Conservation (phyloP, 768 basidiomycete genomes). For the Mycena albidolilacea region DNA sequence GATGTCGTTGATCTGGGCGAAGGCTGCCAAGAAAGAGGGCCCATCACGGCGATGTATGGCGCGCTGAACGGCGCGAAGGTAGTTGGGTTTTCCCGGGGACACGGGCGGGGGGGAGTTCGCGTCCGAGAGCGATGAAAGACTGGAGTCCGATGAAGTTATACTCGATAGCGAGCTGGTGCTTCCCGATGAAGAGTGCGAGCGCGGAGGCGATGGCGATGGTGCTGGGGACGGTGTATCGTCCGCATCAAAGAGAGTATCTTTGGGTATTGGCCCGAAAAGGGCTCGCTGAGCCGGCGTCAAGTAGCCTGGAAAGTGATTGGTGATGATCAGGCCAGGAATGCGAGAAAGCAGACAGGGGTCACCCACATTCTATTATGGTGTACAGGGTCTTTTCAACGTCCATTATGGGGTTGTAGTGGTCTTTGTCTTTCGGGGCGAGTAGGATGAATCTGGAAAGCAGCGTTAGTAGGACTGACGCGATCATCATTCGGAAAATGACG, state of each 20-base stretch:
- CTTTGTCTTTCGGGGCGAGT: conserved; percentile 85
- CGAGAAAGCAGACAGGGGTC: conserved; percentile 1
- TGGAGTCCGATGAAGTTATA: conserved; percentile 45
- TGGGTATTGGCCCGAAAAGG: conserved; percentile 78
- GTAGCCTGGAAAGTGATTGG: conserved; percentile 63
- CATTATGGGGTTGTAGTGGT: conserved; percentile 90
- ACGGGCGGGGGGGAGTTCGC: conserved; percentile 44
- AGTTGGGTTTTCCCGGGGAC: conserved; percentile 50
- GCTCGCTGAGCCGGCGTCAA: conserved; percentile 75
- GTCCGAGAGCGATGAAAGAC: conserved; percentile 51
- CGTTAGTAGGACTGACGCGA: conserved; percentile 7
- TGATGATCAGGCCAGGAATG: conserved; percentile 27
- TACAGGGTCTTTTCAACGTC: conserved; percentile 81
- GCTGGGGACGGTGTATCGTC: conserved; percentile 52
- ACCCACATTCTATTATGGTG: conserved; percentile 80
- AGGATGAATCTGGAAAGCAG: conserved; percentile 73
- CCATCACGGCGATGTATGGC: conserved; percentile 81
- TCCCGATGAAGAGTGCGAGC: conserved; percentile 49
- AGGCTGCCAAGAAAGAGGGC: conserved; percentile 75
- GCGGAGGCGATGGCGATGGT: conserved; percentile 57
- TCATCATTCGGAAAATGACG: conserved; percentile 40
- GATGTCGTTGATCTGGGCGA: conserved; percentile 73
- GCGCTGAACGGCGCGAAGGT: conserved; percentile 75
- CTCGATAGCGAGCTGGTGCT: conserved; percentile 46
- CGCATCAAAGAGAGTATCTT: conserved; percentile 56